A percentile compares a stretch with the other conserved stretches of the same genome.
These are phyloP conservation scores for Crithidia brevicula DNA, from an alignment of 208 protist genomes.

Conservation along the genomic window DNA sequence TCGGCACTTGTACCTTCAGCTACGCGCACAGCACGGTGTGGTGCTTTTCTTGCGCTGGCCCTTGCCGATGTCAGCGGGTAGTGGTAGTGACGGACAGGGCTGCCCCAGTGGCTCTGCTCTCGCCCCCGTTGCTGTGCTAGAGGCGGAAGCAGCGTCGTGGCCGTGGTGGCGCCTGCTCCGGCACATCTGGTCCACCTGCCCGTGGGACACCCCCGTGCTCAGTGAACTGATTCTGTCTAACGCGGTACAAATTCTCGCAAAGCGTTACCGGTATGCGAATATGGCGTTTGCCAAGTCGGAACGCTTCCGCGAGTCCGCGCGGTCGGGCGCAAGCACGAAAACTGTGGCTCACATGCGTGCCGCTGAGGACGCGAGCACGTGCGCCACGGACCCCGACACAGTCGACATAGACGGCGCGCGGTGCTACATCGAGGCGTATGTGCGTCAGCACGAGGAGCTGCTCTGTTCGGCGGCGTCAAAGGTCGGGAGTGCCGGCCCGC, in stretches of 20 bases:
- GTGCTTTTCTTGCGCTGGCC: conserved; percentile 74
- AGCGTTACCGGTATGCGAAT: conserved; percentile 46
- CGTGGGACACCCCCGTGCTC: conserved; percentile 35
- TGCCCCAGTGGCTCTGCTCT: background rate
- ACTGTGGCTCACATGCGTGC: background rate
- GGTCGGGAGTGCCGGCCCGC: background rate
- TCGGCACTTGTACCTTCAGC: conserved; percentile 43
- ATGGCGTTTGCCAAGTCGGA: conserved; percentile 23
- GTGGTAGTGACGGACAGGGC: background rate
- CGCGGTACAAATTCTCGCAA: conserved; percentile 61
- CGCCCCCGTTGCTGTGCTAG: background rate
- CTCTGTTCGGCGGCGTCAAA: background rate
- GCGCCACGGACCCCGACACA: conserved; percentile 31
- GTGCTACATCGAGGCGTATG: conserved; percentile 43
- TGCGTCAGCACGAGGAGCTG: conserved; percentile 21
- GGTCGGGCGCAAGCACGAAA: background rate
- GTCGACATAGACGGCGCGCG: conserved; percentile 51
- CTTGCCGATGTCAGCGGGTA: background rate
- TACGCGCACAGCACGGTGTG: conserved; percentile 54
- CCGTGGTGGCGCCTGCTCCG: conserved; percentile 61
- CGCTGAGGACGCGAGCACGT: conserved; percentile 9
- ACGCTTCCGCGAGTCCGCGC: conserved; percentile 15
- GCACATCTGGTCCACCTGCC: conserved; percentile 42
- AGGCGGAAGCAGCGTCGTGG: conserved; percentile 8
- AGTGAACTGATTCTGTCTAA: conserved; percentile 72